These are phyloP conservation scores for Fusarium humuli DNA, from an alignment of 2,329 filamentous ascomycete species.

Conservation along the genomic window DNA sequence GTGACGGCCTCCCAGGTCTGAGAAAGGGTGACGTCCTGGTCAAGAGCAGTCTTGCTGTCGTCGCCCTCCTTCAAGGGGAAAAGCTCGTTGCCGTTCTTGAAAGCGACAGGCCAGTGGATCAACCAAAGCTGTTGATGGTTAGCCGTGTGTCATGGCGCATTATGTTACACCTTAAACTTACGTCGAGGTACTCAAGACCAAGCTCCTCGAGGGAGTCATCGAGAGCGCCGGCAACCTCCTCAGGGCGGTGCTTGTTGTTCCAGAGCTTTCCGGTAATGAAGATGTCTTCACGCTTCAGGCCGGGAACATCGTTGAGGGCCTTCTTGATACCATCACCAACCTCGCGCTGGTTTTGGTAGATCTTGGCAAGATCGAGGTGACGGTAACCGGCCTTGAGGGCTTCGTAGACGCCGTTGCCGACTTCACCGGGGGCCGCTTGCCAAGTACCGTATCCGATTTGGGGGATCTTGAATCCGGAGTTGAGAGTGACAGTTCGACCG, in stretches of 20 bases:
- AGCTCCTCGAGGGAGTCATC: constrained; percentile 67
- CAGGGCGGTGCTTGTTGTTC: constrained; percentile 70
- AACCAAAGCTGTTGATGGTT: constrained; percentile 61
- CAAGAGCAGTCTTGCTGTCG: constrained; percentile 54
- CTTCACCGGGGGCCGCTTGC: constrained; percentile 74
- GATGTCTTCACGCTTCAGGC: constrained; percentile 66
- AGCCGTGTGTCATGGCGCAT: not conserved
- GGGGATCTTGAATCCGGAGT: constrained; percentile 74
- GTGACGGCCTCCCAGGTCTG: constrained; percentile 64
- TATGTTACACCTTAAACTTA: constrained; percentile 38
- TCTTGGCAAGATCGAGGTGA: constrained; percentile 66
- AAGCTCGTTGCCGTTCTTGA: constrained; percentile 54
- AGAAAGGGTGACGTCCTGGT: constrained; percentile 56
- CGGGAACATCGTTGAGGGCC: constrained; percentile 59
- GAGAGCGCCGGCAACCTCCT: constrained; percentile 67
- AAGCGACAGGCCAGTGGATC: constrained; percentile 71
- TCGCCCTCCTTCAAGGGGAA: constrained; percentile 59
- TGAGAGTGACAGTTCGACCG: constrained; percentile 67
- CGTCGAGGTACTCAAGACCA: constrained; percentile 68
- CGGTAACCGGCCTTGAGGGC: constrained; percentile 73
- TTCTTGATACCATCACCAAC: constrained; percentile 67
- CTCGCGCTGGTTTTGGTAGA: constrained; percentile 74
- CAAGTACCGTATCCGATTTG: constrained; percentile 72
- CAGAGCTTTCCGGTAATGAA: constrained; percentile 76
- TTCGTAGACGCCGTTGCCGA: constrained; percentile 71